Evolutionary conservation across 2,329 filamentous ascomycete genomes (phyloP).

Genomic region (Hymenoscyphus repandus): DNA sequence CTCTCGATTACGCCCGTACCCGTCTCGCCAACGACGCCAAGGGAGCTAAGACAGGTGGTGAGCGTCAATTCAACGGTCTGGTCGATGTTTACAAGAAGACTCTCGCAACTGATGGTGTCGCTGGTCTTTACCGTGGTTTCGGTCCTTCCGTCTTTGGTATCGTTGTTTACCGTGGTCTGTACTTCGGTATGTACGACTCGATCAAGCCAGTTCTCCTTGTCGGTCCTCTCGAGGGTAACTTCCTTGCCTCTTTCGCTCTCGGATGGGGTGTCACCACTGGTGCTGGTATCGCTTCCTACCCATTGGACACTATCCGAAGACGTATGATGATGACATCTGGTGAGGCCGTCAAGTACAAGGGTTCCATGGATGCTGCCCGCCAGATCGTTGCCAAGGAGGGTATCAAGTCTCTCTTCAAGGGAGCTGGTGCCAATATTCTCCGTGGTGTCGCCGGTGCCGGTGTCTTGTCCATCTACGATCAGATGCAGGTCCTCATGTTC

Average conservation of each 20-base stretch:
- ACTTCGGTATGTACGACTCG: conserved; percentile 99
- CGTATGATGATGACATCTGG: conserved; percentile 99
- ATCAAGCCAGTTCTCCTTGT: conserved; percentile 97
- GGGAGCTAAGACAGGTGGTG: conserved; percentile 93
- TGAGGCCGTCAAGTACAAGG: conserved; percentile 99
- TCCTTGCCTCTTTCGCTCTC: conserved; percentile 98
- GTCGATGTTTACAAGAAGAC: conserved; percentile 99
- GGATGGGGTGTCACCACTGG: conserved; percentile 99
- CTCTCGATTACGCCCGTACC: conserved; percentile 99
- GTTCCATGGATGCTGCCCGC: conserved; percentile 87
- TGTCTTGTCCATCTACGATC: conserved; percentile 99
- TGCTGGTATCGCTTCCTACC: conserved; percentile 99
- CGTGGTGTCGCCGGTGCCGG: conserved; percentile 99
- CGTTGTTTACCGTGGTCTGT: conserved; percentile 99
- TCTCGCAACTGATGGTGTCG: conserved; percentile 95
- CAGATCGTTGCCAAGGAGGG: conserved; percentile 98
- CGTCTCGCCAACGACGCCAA: conserved; percentile 99
- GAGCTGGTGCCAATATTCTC: conserved; percentile 99
- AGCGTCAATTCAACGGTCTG: conserved; percentile 99
- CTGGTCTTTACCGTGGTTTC: conserved; percentile 99
- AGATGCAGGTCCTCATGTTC: conserved; percentile 98
- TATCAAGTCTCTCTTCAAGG: conserved; percentile 99
- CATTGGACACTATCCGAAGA: conserved; percentile 99
- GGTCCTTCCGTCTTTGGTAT: conserved; percentile 99
- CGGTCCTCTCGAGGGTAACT: conserved; percentile 91